These are phyloP conservation scores for Corchorus capsularis DNA, from an alignment of 345 rosid genomes.

Conservation along the genomic window DNA sequence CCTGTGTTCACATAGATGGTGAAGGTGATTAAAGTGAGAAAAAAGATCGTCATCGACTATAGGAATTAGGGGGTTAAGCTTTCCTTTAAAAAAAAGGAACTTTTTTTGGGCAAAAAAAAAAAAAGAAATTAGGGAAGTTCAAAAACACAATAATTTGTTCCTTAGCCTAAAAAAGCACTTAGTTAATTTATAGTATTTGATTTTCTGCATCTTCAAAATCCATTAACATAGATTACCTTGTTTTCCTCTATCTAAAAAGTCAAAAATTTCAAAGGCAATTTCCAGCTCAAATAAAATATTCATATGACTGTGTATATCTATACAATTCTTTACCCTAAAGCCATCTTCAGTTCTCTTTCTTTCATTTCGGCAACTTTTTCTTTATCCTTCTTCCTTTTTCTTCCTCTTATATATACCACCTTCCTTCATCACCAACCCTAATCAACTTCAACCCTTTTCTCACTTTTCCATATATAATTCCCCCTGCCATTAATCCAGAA, in stretches of 20 bases:
- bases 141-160: no score
- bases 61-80: no score
- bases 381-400: neutral
- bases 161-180: no score
- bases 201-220: conserved; percentile 9
- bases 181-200: neutral
- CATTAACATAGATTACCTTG: neutral
- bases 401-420: neutral
- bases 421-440: neutral
- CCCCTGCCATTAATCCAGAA: neutral
- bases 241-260: neutral
- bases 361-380: neutral
- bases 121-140: no score
- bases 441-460: neutral
- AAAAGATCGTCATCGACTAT: no score
- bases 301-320: neutral
- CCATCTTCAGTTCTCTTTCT: neutral
- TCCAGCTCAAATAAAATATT: neutral
- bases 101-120: no score
- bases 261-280: neutral
- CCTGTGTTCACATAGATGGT: no score
- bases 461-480: neutral
- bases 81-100: no score
- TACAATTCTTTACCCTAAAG: neutral
- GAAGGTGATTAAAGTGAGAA: no score